Evolutionary conservation across 805 yeast genomes (phyloP).

Genomic region (Candida mattraensis): DNA sequence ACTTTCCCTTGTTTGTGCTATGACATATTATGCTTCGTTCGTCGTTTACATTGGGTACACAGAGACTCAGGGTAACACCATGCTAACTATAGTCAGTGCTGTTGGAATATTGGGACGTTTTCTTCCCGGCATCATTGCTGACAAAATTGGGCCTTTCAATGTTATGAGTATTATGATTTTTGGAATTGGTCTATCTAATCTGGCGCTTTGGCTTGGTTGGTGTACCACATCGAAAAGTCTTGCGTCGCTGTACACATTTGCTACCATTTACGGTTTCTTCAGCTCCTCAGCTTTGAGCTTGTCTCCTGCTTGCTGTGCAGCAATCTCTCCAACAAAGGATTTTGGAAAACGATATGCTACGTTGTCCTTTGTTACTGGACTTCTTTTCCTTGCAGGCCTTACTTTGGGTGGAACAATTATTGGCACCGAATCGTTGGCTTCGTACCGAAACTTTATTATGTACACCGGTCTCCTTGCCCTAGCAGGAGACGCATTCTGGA

Average conservation of each 20-base stretch:
- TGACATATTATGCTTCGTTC: slow-evolving; percentile 46
- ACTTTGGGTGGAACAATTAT: slow-evolving; percentile 36
- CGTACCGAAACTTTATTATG: slow-evolving; percentile 39
- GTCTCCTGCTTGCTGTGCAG: slow-evolving; percentile 60
- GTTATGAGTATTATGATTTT: slow-evolving; percentile 49
- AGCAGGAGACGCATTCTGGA: slow-evolving; percentile 40
- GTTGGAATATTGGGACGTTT: slow-evolving; percentile 54
- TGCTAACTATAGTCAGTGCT: slow-evolving; percentile 48
- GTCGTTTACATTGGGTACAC: slow-evolving; percentile 42
- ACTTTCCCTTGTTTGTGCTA: slow-evolving; percentile 38
- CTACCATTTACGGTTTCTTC: slow-evolving; percentile 48
- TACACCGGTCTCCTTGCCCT: slow-evolving; percentile 39
- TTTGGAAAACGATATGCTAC: slow-evolving; percentile 26
- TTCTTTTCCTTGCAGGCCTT: slow-evolving; percentile 33
- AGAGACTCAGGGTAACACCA: slow-evolving; percentile 40
- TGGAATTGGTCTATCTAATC: slow-evolving; percentile 44
- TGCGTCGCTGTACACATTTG: slow-evolving; percentile 48
- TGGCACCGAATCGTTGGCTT: slow-evolving; percentile 31
- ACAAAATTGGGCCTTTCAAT: slow-evolving; percentile 54
- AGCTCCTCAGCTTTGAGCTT: slow-evolving; percentile 57
- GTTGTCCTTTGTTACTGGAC: slow-evolving; percentile 31
- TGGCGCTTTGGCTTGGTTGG: slow-evolving; percentile 61
- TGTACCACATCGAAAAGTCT: slow-evolving; percentile 38
- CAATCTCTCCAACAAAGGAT: slow-evolving; percentile 44
- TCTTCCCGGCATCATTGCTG: slow-evolving; percentile 56